phyloP scores from a whole-genome alignment of 495 filamentous ascomycete genomes.

The Penicillium atrosanguineum region DNA sequence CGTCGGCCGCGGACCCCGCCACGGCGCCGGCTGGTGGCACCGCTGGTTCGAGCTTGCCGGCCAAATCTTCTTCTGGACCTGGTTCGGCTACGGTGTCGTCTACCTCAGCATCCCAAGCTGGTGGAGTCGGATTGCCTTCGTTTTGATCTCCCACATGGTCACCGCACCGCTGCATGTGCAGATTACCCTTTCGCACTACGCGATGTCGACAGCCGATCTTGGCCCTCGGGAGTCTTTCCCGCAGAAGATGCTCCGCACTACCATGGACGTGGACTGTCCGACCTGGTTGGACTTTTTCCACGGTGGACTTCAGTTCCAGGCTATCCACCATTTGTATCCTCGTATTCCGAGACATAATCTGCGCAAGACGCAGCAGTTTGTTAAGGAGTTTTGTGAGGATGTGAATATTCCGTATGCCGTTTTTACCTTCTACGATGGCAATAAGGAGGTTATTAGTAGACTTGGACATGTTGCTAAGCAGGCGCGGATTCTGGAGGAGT shows the following conservation, averaged over 20 bases:
- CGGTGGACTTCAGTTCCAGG: conserved; percentile 97
- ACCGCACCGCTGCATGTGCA: conserved; percentile 89
- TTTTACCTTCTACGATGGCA: conserved; percentile 92
- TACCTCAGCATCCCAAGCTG: conserved; percentile 73
- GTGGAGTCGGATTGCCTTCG: conserved; percentile 67
- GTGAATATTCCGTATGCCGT: conserved; percentile 91
- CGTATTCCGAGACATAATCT: conserved; percentile 93
- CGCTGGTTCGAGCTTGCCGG: conserved; percentile 81
- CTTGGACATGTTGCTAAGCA: conserved; percentile 89
- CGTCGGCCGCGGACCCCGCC: conserved; percentile 69
- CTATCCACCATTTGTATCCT: conserved; percentile 93
- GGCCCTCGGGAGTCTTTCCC: conserved; percentile 87
- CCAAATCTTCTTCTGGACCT: conserved; percentile 88
- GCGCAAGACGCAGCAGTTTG: conserved; percentile 73
- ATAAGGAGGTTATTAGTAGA: conserved; percentile 79
- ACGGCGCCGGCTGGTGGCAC: conserved; percentile 86
- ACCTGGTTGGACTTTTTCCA: conserved; percentile 96
- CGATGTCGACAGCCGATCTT: conserved; percentile 91
- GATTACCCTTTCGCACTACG: conserved; percentile 95
- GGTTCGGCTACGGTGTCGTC: conserved; percentile 88
- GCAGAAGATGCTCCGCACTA: conserved; percentile 95
- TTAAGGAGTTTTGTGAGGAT: conserved; percentile 86
- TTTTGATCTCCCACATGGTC: conserved; percentile 84
- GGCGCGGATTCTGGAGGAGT: conserved; percentile 84
- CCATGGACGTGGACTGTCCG: conserved; percentile 97